Evolutionary conservation across 2,329 filamentous ascomycete genomes (phyloP), one percentile per base, ranked within the genome.

Genomic region (Coniella vitis): DNA sequence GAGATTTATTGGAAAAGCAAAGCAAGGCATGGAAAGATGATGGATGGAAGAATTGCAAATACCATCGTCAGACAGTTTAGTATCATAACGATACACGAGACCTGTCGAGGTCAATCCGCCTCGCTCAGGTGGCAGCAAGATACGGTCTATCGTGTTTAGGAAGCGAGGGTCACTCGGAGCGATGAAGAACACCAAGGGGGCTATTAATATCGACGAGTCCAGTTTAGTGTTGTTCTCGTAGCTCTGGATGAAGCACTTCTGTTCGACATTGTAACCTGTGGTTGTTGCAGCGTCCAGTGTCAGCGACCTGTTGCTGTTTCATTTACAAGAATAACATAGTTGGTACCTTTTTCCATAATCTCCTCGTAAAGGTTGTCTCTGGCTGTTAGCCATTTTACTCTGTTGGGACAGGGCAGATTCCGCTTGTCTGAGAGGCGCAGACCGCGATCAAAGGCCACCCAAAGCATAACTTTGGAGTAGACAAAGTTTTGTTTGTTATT

Each of bases 391-490:
- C 86, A 90, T 43, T 77, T 74, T 36, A 62, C 64, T 3, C 84
- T 75, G 57, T 85, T 83, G 2, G 84, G 86, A 53, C 86, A 90
- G 0, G 86, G 86, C 19, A 90, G 76, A 57, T 82, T 85, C 47
- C 87, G 72, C 65, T 89, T 90, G 16, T 90, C 85, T 4, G 84
- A 74, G 1, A 90, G 75, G 2, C 86, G 83, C 12, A 90, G 67
- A 9, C 83, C 86, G 4, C 86, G 81, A 61, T 90, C 86, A 54
- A 90, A 80, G 16, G 86, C 84, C 3, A 90, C 86, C 86, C 86
- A 90, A 19, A 90, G 74, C 82, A 90, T 87, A 55, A 90, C 75
- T 61, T 90, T 87, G n/a, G 83, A 87, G 65, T 90, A 90, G 13
- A 83, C 79, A 56, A 89, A 90, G 59, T 88, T 79, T 63, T 89